Base-by-base conservation (phyloP, 2,329 filamentous ascomycete genomes). In the Pseudocercospora fuligena region DNA sequence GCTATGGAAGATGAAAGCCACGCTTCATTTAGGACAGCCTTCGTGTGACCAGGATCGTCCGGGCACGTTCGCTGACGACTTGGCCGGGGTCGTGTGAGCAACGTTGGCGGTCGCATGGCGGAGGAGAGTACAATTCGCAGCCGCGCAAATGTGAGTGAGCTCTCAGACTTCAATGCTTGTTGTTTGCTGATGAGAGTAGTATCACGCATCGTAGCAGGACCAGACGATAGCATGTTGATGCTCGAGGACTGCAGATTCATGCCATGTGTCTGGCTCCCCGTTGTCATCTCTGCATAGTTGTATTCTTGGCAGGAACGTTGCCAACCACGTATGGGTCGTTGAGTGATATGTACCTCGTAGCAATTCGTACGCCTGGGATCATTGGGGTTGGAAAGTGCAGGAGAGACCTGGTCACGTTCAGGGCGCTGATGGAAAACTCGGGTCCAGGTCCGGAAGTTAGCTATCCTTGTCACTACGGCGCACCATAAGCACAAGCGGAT, bases 21-120 rank as follows among this genome's bases (percentile, higher is more conserved):
- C 21, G 49, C 49, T 53, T 53, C 49, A 53, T 53, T 53, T 53
- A 27, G 16, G 49, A 23, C 49, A 53, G 49, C 49, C 49, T 53
- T 25, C 25, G 51, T 54, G 25, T 27, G 8, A 29, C 51, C 51
- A 27, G 25, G 25, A 54, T 54, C 23, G 51, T 27, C 51, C 16
- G 25, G 25, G 21, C n/a, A 25, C 23, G 21, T 29, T 29, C 25
- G 51, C 21, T 54, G 51, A 54, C 16, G 51, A 54, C 19, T 49
- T 49, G 19, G n/a, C 46, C n/a, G 9, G 46, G 46, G 23, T 49
- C 19, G n/a, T 7, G 46, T 21, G 7, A 49, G 12, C 23, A 25
- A 47, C 43, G n/a, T 47, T 23, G 43, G 43, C 43, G 43, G 43
- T 23, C n/a, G 21, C 43, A 23, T 8, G 43, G 31, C 31, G 36